Percentiles rank a stretch among this genome's conserved stretches.
Evolutionary conservation across 2,329 filamentous ascomycete species (phyloP).

Genomic region (Talaromyces amestolkiae): DNA sequence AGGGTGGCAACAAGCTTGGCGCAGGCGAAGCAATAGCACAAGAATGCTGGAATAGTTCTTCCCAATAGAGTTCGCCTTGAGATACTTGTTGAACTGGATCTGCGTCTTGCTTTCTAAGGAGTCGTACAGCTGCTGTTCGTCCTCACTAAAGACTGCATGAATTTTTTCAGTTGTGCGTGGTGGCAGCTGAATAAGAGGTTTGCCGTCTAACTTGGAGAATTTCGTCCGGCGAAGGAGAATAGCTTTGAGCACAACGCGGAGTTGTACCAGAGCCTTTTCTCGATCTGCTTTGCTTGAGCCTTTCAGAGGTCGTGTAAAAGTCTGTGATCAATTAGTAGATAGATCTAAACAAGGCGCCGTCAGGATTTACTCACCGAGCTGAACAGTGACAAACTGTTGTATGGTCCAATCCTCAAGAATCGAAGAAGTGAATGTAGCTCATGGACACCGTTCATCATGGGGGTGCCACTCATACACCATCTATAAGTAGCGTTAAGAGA

Average conservation of each 20-base stretch:
- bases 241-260: slow-evolving; percentile 74
- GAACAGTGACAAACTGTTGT: slow-evolving; percentile 64
- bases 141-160: slow-evolving; percentile 64
- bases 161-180: slow-evolving; percentile 61
- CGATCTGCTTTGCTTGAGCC: slow-evolving; percentile 24
- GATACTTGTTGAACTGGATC: slow-evolving; percentile 72
- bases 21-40: slow-evolving; percentile 73
- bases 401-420: slow-evolving; percentile 75
- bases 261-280: slow-evolving; percentile 61
- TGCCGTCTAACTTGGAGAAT: slow-evolving; percentile 72
- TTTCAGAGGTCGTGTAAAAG: slow-evolving; percentile 57
- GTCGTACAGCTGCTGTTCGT: slow-evolving; percentile 64
- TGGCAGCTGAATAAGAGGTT: slow-evolving; percentile 69
- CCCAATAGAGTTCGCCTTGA: slow-evolving; percentile 65
- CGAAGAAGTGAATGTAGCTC: slow-evolving; percentile 76
- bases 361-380: slow-evolving; percentile 46
- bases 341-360: background rate
- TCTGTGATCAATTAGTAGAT: slow-evolving; percentile 27
- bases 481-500: slow-evolving; percentile 60
- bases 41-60: slow-evolving; percentile 77
- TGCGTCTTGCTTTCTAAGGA: slow-evolving; percentile 66
- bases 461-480: slow-evolving; percentile 76
- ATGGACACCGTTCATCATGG: slow-evolving; percentile 81
- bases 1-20: slow-evolving; percentile 77
- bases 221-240: slow-evolving; percentile 83